A percentile compares a stretch with the other conserved stretches of the same genome.
Conservation (phyloP, 306 rosid species). For the Elaeagnus macrophylla region DNA sequence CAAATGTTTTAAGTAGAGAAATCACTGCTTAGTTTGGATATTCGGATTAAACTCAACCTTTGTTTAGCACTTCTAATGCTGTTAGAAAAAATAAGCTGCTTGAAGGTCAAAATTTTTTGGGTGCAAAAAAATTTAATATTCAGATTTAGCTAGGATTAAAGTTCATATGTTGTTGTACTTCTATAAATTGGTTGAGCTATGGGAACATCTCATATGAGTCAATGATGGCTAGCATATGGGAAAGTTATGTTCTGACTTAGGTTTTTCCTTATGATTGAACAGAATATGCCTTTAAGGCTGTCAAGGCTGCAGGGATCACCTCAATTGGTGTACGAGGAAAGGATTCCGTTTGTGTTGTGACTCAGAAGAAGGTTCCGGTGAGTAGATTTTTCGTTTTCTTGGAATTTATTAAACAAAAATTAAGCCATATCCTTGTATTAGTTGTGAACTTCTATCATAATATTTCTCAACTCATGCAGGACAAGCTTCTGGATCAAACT, state of each 20-base stretch:
- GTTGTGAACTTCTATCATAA: conserved; percentile 3
- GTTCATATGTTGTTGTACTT: too few relatives aligned
- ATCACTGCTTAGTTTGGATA: too few relatives aligned
- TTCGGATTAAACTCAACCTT: too few relatives aligned
- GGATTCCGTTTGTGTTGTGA: conserved; percentile 92
- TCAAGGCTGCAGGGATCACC: conserved; percentile 85
- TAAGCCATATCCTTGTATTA: conserved; percentile 3
- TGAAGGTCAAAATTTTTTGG: too few relatives aligned
- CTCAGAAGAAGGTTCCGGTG: conserved; percentile 98
- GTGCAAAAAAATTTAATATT: too few relatives aligned
- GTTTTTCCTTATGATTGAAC: conserved; percentile 20
- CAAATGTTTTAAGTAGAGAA: too few relatives aligned
- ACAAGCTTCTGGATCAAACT: conserved; percentile 94
- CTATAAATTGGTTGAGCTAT: too few relatives aligned
- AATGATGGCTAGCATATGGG: neutral
- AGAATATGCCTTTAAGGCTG: conserved; percentile 99
- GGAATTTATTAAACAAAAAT: neutral
- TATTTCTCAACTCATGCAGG: conserved; percentile 39
- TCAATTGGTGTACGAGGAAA: conserved; percentile 91
- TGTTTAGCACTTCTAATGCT: too few relatives aligned
- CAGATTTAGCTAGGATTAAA: too few relatives aligned
- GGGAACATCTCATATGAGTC: neutral
- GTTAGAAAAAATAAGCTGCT: too few relatives aligned
- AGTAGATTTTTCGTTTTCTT: conserved; percentile 23
- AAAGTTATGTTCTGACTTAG: conserved; percentile 14